These are phyloP conservation scores for Erysimum pusillum DNA, from an alignment of 441 rosid species.

Conservation along the genomic window DNA sequence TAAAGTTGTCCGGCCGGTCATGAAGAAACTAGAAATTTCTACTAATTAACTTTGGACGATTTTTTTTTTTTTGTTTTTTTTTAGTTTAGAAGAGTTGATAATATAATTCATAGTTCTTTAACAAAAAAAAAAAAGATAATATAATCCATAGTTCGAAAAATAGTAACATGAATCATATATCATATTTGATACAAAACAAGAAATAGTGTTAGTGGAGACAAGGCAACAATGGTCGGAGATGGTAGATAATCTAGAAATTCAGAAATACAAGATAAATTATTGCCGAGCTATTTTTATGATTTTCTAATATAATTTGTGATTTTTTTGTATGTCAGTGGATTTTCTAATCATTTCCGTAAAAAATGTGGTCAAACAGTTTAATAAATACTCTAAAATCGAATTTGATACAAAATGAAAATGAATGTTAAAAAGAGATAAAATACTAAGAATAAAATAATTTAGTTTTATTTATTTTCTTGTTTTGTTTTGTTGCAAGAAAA, in stretches of 20 bases:
- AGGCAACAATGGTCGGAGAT: neutral
- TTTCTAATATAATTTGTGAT: neutral
- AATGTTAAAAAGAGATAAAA: slow-evolving; percentile 14
- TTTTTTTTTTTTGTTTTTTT: too few relatives aligned
- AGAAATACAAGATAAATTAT: neutral
- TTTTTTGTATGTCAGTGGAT: slow-evolving; percentile 1
- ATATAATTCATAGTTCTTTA: too few relatives aligned
- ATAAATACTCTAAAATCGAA: neutral
- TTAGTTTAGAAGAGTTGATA: neutral
- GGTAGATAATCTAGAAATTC: neutral
- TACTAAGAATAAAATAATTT: neutral
- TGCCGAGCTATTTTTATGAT: neutral
- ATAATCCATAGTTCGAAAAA: neutral
- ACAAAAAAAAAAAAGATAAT: too few relatives aligned
- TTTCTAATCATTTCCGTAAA: slow-evolving; percentile 17
- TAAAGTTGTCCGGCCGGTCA: neutral
- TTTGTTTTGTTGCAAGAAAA: too few relatives aligned
- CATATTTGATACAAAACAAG: neutral
- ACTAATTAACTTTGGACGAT: neutral
- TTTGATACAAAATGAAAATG: slow-evolving; percentile 1
- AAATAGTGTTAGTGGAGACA: slow-evolving; percentile 1
- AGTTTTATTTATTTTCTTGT: too few relatives aligned
- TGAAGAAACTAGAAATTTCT: slow-evolving; percentile 26
- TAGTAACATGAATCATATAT: neutral
- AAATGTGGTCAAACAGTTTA: slow-evolving; percentile 12